Evolutionary conservation across 1,284 basidiomycete species (phyloP), one percentile per base, ranked within the genome.

Genomic region (Cutaneotrichosporon daszewskae): DNA sequence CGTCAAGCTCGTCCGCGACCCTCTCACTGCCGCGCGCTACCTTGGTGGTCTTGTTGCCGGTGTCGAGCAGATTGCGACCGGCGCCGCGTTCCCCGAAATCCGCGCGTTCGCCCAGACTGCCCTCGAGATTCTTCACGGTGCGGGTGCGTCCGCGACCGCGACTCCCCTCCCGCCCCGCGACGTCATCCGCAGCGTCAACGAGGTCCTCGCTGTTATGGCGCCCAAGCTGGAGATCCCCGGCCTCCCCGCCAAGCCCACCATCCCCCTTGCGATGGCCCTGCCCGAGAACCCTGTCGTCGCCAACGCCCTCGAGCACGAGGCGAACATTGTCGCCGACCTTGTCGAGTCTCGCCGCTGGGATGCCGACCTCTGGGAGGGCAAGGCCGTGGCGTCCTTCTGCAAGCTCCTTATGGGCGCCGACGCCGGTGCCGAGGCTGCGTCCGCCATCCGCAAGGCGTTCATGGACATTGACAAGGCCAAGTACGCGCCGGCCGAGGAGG

Each of bases 71-170:
- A 91, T 98, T 56, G 87, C 87, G 16, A 83, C 82, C 50, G 81
- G 85, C 17, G 94, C 94, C 40, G 87, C 90, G 32, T 98, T 98
- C 79, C 94, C 94, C 49, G 94, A 98, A 75, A 87, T 94, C 53
- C 85, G 90, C 51, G 89, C 87, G 8, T 96, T 95, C 64, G 90
- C 81, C 43, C 82, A 87, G 59, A 77, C 83, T 6, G 84, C 88
- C 4, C 75, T 87, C 28, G 75, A 81, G 46, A 89, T 86, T 32
- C 75, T 92, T 36, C 67, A 80, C 51, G 84, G 83, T 58, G 80
- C 89, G 39, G 88, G 88, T 47, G 88, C 88, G 22, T 87, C 85
- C 17, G 76, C 79, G 16, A 74, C 75, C 47, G 82, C 80, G 22
- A 79, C 79, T 16, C 81, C 81, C 33, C 75, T 79, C 23, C 74